Conservation (phyloP, 2,329 filamentous ascomycete species). For the Diaporthe sp. region DNA sequence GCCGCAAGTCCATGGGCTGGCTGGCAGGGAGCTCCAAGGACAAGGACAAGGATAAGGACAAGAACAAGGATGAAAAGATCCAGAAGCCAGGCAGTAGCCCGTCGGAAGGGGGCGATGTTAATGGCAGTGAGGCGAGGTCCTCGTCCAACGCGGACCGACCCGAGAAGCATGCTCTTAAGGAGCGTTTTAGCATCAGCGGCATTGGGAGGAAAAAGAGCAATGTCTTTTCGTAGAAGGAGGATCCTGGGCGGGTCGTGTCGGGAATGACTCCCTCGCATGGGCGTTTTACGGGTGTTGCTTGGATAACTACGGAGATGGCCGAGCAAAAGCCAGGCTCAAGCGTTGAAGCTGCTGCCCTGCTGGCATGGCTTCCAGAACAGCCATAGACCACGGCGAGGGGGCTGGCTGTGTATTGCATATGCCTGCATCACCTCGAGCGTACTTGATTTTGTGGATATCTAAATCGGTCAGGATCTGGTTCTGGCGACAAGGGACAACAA, state of each 20-base stretch:
- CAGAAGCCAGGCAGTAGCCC: constrained; percentile 47
- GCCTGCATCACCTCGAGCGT: constrained; percentile 11
- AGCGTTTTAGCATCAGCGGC: constrained; percentile 48
- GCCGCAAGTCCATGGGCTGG: constrained; percentile 80
- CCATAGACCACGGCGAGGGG: background rate
- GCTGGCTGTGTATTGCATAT: constrained; percentile 20
- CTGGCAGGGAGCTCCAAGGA: constrained; percentile 62
- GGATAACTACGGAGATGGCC: constrained; percentile 22
- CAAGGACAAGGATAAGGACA: constrained; percentile 54
- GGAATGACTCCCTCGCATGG: constrained; percentile 11
- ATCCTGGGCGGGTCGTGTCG: constrained; percentile 19
- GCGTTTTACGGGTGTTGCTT: constrained; percentile 16
- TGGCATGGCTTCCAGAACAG: background rate
- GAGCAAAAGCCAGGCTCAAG: background rate
- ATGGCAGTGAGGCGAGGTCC: constrained; percentile 43
- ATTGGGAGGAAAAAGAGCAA: constrained; percentile 75
- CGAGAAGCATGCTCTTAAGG: constrained; percentile 51
- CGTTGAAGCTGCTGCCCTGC: background rate
- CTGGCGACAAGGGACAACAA: background rate
- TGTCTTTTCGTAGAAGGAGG: constrained; percentile 45
- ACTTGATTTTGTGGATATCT: constrained; percentile 14
- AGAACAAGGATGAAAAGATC: constrained; percentile 50
- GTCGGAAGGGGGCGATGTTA: constrained; percentile 44
- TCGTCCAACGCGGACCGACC: constrained; percentile 38
- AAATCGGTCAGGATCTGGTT: background rate